phyloP scores from a whole-genome alignment of 768 basidiomycete species.

The Chalciporus pseudorubinellus region DNA sequence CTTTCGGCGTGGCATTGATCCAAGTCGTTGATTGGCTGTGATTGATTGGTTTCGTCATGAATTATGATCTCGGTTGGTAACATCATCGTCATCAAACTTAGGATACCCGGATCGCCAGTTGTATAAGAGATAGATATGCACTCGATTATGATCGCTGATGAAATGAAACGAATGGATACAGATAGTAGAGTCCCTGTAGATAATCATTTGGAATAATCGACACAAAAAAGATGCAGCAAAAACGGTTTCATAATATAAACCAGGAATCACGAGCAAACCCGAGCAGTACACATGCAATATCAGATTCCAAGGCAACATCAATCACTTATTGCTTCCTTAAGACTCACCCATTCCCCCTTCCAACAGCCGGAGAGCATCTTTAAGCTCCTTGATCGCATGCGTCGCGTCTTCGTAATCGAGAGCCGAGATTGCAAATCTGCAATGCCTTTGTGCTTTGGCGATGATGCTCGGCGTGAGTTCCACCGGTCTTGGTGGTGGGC shows the following conservation, averaged over 20 bases:
- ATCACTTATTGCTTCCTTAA: not conserved
- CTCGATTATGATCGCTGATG: not conserved
- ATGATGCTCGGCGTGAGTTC: slow-evolving; percentile 67
- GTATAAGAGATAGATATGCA: not conserved
- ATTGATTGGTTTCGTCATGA: not conserved
- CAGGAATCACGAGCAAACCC: not conserved
- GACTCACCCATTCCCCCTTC: slow-evolving; percentile 42
- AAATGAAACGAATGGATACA: not conserved
- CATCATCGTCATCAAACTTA: not conserved
- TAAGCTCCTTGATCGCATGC: slow-evolving; percentile 81
- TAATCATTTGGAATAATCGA: not conserved
- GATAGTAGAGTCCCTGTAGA: not conserved
- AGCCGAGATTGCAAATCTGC: slow-evolving; percentile 90
- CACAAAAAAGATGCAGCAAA: not conserved
- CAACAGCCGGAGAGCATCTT: slow-evolving; percentile 66
- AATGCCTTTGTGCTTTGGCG: slow-evolving; percentile 84
- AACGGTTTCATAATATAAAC: not conserved
- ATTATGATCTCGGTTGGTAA: not conserved
- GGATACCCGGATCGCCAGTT: not conserved
- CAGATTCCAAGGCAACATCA: not conserved
- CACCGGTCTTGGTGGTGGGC: slow-evolving; percentile 18
- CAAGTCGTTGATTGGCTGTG: not conserved
- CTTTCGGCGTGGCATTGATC: slow-evolving; percentile 1
- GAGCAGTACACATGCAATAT: not conserved
- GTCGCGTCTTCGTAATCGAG: slow-evolving; percentile 93